phyloP scores from a whole-genome alignment of 176 grass and related monocot species.

The Lolium rigidum region DNA sequence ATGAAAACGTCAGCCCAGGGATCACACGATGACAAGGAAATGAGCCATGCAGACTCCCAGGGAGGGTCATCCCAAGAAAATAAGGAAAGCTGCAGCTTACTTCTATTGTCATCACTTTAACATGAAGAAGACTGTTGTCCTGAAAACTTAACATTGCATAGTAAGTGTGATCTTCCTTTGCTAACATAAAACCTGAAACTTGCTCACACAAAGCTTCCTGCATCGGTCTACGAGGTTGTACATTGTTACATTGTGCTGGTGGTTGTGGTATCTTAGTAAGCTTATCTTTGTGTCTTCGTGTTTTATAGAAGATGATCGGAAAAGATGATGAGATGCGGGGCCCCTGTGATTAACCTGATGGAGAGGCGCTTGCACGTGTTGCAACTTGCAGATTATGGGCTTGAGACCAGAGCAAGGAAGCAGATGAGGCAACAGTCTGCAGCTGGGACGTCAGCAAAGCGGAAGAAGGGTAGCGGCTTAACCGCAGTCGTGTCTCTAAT shows the following conservation, averaged over 20 bases:
- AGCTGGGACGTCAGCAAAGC: background rate
- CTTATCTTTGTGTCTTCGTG: background rate
- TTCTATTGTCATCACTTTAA: background rate
- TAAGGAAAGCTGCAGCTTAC: background rate
- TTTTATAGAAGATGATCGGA: background rate
- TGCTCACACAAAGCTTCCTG: background rate
- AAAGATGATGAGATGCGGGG: background rate
- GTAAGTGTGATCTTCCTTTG: conserved; percentile 30
- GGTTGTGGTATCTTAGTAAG: conserved; percentile 8
- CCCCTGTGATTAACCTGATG: conserved; percentile 8
- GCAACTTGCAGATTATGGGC: conserved; percentile 17
- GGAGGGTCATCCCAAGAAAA: background rate
- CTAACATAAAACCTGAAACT: background rate
- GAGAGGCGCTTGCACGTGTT: background rate
- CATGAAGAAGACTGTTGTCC: background rate
- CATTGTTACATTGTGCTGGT: background rate
- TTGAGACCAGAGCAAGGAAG: background rate
- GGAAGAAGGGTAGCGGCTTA: background rate
- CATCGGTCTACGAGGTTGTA: conserved; percentile 1
- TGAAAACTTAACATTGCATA: background rate
- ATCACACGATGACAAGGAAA: conserved; percentile 22
- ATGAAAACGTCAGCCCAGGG: conserved; percentile 7
- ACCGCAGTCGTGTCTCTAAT: too few species aligned
- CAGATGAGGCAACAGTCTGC: background rate
- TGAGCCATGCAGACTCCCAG: background rate